Evolutionary conservation across 495 filamentous ascomycete genomes (phyloP).

Genomic region (Penicillium coffeae): DNA sequence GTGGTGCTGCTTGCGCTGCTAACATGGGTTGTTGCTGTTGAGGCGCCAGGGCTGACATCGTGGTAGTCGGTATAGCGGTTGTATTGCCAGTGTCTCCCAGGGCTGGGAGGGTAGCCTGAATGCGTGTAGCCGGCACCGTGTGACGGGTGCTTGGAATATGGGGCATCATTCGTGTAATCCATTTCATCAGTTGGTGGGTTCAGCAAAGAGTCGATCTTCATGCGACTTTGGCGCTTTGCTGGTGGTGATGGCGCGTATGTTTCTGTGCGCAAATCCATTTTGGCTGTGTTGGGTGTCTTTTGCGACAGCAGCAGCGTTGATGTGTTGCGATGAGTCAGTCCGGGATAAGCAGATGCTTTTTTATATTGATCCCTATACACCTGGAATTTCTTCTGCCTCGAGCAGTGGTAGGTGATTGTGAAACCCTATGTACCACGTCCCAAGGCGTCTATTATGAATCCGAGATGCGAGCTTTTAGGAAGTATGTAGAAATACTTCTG

Average conservation of each 20-base stretch:
- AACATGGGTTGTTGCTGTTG: constrained; percentile 16
- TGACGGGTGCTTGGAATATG: constrained; percentile 22
- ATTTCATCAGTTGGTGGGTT: constrained; percentile 27
- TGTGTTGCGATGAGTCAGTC: too few species aligned
- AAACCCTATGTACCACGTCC: too few species aligned
- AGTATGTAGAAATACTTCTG: too few species aligned
- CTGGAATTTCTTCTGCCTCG: too few species aligned
- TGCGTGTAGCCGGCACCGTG: constrained; percentile 13
- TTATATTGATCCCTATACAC: too few species aligned
- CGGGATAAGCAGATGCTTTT: too few species aligned
- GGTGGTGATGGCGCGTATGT: constrained; percentile 13
- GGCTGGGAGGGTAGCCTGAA: constrained; percentile 28
- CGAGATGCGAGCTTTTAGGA: too few species aligned
- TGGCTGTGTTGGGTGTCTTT: constrained; percentile 5
- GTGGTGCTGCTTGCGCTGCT: constrained; percentile 12
- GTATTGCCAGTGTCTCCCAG: constrained; percentile 30
- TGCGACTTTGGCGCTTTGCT: constrained; percentile 28
- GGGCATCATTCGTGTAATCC: constrained; percentile 15
- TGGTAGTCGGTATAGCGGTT: constrained; percentile 19
- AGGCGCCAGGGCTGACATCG: constrained; percentile 20
- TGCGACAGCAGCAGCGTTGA: neutral
- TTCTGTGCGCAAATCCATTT: constrained; percentile 17
- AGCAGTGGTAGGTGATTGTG: too few species aligned
- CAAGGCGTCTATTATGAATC: too few species aligned
- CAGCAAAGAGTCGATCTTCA: constrained; percentile 40